Base-by-base conservation (phyloP, 768 basidiomycete genomes). In the Mycena capillaripes region DNA sequence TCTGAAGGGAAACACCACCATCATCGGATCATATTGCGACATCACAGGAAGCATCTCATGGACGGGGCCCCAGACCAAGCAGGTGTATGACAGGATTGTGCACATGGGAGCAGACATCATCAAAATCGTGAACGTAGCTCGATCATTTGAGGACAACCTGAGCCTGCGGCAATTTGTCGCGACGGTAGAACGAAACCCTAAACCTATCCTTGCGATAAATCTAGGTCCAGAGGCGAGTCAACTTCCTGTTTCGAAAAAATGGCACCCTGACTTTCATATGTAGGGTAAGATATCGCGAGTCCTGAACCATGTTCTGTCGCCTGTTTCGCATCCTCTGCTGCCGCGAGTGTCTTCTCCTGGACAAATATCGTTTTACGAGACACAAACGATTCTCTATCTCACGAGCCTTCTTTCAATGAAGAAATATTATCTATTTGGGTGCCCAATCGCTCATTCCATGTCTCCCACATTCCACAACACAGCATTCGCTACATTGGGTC, bases 1-100 rank as follows among this genome's bases (percentile, higher is more conserved):
- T 23, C 81, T 79, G 55, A 94, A 92, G 78, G 89, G 91, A 2
- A 71, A 82, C 56, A 90, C 93, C 0, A 86, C 89, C 65, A 86
- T 94, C 75, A 88, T 95, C 72, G 90, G 92, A 0, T 94, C 93
- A 5, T 93, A 90, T 87, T 93, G 93, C 78, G 93, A 95, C 76
- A 91, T 88, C 88, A 86, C 86, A 34, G 93, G 93, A 19, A 81
- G 82, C 23, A 83, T 92, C 77, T 81, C 84, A 68, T 95, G 94
- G 94, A 86, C 86, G 62, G 82, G 89, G n/a, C 80, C 84, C 14
- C 83, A 83, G 29, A 86, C 89, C 65, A 82, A 83, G 61, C 83
- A 86, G 34, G 89, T 88, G 69, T 91, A 92, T 79, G 82, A 84
- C 44, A 70, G 61, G 16, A 77, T 87, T 23, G 89, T 89, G 12